These are phyloP conservation scores for Leccinum brunneo-olivaceum DNA, from an alignment of 1,284 basidiomycete genomes.

Conservation along the genomic window DNA sequence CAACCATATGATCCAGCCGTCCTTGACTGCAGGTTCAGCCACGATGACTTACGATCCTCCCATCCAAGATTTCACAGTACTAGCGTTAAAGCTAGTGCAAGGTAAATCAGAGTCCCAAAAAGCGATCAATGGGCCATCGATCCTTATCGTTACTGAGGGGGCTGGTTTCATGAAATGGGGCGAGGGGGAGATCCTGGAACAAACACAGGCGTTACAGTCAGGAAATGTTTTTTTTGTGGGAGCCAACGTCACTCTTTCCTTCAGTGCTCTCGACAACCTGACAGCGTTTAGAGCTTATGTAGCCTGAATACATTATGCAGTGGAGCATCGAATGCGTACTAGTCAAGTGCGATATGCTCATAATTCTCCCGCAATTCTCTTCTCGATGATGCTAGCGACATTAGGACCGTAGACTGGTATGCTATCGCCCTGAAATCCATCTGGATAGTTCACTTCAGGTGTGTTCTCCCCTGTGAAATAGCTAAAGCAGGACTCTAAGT, in stretches of 20 bases:
- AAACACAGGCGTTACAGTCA: constrained; percentile 46
- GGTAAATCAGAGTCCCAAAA: constrained; percentile 50
- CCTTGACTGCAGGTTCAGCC: constrained; percentile 37
- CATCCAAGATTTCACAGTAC: constrained; percentile 89
- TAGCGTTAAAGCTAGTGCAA: constrained; percentile 51
- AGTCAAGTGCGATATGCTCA: constrained; percentile 1
- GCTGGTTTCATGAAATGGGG: constrained; percentile 49
- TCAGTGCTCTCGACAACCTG: constrained; percentile 32
- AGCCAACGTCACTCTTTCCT: constrained; percentile 53
- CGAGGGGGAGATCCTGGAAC: constrained; percentile 29
- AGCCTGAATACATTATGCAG: constrained; percentile 8
- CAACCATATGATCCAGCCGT: constrained; percentile 65
- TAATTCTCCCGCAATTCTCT: constrained; percentile 39
- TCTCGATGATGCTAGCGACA: constrained; percentile 53
- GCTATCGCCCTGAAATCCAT: constrained; percentile 66
- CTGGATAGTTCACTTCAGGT: constrained; percentile 57
- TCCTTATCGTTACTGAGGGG: constrained; percentile 75
- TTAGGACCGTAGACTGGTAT: constrained; percentile 62
- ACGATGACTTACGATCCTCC: constrained; percentile 80
- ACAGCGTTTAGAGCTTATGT: constrained; percentile 66
- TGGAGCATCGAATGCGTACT: no score
- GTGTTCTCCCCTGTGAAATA: constrained; percentile 48
- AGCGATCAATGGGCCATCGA: constrained; percentile 76
- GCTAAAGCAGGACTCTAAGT: constrained; percentile 14
- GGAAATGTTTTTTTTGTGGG: constrained; percentile 86